Evolutionary conservation across 2,329 filamentous ascomycete species (phyloP).

Genomic region (Cladosporium sp.): DNA sequence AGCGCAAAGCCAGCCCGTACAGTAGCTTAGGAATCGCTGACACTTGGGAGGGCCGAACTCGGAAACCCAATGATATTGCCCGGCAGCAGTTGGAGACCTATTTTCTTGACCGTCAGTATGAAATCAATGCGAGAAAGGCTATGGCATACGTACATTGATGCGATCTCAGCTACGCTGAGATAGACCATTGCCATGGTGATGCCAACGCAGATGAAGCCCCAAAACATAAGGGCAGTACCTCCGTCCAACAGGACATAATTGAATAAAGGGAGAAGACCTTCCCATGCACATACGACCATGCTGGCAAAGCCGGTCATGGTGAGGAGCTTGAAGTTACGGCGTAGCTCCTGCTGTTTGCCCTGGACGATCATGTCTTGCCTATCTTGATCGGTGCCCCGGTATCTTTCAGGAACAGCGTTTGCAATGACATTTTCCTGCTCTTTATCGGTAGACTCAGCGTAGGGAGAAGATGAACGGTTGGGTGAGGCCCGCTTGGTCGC

Average conservation of each 20-base stretch:
- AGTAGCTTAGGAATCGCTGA: slow-evolving; percentile 42
- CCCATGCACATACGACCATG: slow-evolving; percentile 2
- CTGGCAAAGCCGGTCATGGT: slow-evolving; percentile 23
- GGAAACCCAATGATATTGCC: slow-evolving; percentile 28
- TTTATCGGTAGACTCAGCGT: background rate
- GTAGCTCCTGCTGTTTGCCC: slow-evolving; percentile 8
- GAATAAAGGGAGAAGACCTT: slow-evolving; percentile 1
- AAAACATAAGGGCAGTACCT: slow-evolving; percentile 29
- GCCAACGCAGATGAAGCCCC: slow-evolving; percentile 28
- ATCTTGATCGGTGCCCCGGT: slow-evolving; percentile 7
- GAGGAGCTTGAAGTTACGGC: slow-evolving; percentile 11
- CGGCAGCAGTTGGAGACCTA: slow-evolving; percentile 24
- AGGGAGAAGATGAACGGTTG: background rate
- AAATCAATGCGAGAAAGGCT: too few relatives aligned
- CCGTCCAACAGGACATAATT: slow-evolving; percentile 13
- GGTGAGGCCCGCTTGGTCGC: background rate
- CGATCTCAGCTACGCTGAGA: slow-evolving; percentile 29
- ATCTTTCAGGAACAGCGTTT: slow-evolving; percentile 4
- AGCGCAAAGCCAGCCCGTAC: slow-evolving; percentile 37
- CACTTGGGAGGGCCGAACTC: slow-evolving; percentile 38
- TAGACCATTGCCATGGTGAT: slow-evolving; percentile 15
- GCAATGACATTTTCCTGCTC: background rate
- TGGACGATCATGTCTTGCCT: slow-evolving; percentile 10
- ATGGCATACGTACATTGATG: slow-evolving; percentile 20
- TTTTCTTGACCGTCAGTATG: background rate